phyloP scores from a whole-genome alignment of 768 basidiomycete genomes.

The Lanmaoa rubissima region DNA sequence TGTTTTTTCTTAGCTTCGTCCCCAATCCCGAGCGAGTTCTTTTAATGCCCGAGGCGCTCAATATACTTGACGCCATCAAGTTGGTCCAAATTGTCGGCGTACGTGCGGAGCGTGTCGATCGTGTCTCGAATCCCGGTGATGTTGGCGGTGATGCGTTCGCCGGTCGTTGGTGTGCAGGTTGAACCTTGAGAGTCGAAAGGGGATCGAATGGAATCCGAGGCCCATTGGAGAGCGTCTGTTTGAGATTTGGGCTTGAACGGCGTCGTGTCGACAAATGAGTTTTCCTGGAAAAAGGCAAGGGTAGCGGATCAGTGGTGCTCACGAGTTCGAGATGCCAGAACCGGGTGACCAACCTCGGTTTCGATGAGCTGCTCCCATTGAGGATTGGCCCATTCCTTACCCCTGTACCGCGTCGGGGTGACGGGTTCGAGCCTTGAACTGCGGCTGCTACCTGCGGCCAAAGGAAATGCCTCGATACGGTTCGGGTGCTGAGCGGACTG shows the following conservation, averaged over 20 bases:
- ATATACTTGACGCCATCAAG: conserved; percentile 30
- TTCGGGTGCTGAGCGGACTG: neutral
- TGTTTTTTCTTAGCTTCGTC: conserved; percentile 32
- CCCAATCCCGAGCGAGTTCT: conserved; percentile 35
- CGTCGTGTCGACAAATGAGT: conserved; percentile 13
- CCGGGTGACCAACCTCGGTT: conserved; percentile 6
- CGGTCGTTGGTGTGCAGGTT: conserved; percentile 7
- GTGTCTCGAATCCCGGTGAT: neutral
- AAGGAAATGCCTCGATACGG: neutral
- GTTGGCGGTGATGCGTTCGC: conserved; percentile 24
- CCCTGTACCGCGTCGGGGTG: conserved; percentile 27
- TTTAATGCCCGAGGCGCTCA: conserved; percentile 38
- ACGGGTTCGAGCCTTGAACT: conserved; percentile 4
- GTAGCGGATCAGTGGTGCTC: neutral
- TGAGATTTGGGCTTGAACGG: neutral
- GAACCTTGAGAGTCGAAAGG: neutral
- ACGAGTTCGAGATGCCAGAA: too few species aligned
- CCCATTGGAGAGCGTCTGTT: neutral
- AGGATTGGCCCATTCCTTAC: conserved; percentile 18
- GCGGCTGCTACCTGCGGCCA: neutral
- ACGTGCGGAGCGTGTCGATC: neutral
- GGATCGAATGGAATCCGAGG: neutral
- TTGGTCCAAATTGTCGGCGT: conserved; percentile 14
- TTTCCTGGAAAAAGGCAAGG: conserved; percentile 3
- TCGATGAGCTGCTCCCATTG: conserved; percentile 1